Conservation (phyloP, 352 stramenopile species). For the Phytopythium boreale region DNA sequence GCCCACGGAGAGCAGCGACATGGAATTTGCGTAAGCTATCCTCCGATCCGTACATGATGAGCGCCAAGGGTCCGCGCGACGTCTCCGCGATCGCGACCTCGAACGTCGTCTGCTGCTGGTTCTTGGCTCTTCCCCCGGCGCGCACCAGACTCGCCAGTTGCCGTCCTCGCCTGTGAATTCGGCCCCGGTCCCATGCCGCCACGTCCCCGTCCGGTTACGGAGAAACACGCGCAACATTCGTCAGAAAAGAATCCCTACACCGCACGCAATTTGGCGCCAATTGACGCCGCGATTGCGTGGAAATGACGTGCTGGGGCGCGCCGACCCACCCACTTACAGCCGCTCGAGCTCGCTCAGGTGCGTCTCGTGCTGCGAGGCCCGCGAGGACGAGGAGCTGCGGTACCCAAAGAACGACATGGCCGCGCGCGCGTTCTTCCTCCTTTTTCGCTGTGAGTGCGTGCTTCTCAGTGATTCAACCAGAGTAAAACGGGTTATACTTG, state of each 20-base stretch:
- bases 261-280: not conserved
- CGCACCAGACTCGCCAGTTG: constrained; percentile 82
- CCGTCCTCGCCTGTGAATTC: constrained; percentile 43
- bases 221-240: not conserved
- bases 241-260: not conserved
- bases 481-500: constrained; percentile 5
- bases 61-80: constrained; percentile 33
- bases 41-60: constrained; percentile 42
- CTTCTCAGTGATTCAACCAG: constrained; percentile 6
- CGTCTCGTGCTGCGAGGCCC: constrained; percentile 54
- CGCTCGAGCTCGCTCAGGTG: constrained; percentile 80
- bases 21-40: not conserved
- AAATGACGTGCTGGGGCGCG: not conserved
- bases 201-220: not conserved
- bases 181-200: not conserved
- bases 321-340: constrained; percentile 37
- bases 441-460: constrained; percentile 3
- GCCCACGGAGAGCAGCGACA: not conserved
- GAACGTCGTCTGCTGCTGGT: constrained; percentile 84
- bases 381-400: constrained; percentile 44
- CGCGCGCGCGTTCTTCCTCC: not conserved
- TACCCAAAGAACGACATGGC: constrained; percentile 71
- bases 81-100: constrained; percentile 70
- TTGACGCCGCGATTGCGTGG: not conserved
- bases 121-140: constrained; percentile 74